Conservation (phyloP, 2,329 filamentous ascomycete genomes). For the Diplodia sapinea region DNA sequence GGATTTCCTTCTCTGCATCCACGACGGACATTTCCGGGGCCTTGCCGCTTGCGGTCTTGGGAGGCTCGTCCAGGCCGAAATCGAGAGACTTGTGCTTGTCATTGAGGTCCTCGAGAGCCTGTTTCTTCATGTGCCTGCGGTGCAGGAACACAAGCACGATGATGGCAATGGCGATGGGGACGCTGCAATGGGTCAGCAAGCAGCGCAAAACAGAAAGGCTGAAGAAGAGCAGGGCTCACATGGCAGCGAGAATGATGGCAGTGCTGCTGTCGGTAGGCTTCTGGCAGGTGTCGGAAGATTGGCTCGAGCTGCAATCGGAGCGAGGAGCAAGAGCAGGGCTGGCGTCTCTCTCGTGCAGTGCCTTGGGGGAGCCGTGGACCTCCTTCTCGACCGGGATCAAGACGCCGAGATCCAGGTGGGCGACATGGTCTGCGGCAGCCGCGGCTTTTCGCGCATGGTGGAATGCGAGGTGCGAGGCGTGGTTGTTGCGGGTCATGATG, state of each 20-base stretch:
- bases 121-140: conserved; percentile 73
- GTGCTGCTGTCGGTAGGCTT: conserved; percentile 45
- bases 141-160: conserved; percentile 77
- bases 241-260: conserved; percentile 43
- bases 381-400: conserved; percentile 11
- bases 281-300: conserved; percentile 42
- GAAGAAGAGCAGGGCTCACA: conserved; percentile 38
- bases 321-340: conserved; percentile 20
- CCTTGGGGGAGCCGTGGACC: conserved; percentile 9
- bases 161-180: conserved; percentile 73
- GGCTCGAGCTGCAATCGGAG: conserved; percentile 27
- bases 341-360: conserved; percentile 10
- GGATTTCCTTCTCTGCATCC: conserved; percentile 50
- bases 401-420: conserved; percentile 30
- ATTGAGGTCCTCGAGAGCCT: conserved; percentile 76
- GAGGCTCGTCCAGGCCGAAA: conserved; percentile 73
- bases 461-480: conserved; percentile 39
- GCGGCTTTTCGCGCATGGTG: conserved; percentile 40
- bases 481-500: conserved; percentile 42
- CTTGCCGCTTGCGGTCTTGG: conserved; percentile 16
- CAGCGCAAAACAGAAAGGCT: background rate
- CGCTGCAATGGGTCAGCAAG: conserved; percentile 56
- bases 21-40: conserved; percentile 65
- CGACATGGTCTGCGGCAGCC: conserved; percentile 31
- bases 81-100: conserved; percentile 92